Percentiles rank a stretch among this genome's conserved stretches.
Evolutionary conservation across 768 basidiomycete species (phyloP).

Genomic region (Pleurotus giganteus): DNA sequence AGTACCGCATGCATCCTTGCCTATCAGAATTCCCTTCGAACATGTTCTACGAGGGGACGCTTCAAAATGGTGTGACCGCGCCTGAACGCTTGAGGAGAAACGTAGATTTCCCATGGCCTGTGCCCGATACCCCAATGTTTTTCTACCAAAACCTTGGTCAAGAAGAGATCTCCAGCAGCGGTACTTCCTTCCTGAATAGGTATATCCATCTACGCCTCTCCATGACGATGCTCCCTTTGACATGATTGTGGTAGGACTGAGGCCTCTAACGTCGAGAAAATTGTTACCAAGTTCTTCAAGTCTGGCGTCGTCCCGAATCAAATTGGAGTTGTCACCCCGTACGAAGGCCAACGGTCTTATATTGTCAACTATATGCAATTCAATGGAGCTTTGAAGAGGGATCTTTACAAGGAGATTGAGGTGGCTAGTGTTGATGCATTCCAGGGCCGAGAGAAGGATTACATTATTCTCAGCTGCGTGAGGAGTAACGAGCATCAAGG

Average conservation of each 20-base stretch:
- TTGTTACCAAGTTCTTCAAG: slow-evolving; percentile 99
- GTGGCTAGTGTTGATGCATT: slow-evolving; percentile 99
- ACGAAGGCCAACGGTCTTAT: slow-evolving; percentile 97
- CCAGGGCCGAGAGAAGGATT: slow-evolving; percentile 99
- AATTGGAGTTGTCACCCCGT: slow-evolving; percentile 98
- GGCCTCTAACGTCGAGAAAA: slow-evolving; percentile 99
- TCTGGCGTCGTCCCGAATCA: slow-evolving; percentile 93
- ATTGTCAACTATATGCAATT: slow-evolving; percentile 99
- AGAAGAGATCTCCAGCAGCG: slow-evolving; percentile 97
- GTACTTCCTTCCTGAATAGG: slow-evolving; percentile 98
- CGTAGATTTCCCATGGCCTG: slow-evolving; percentile 99
- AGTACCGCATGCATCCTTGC: slow-evolving; percentile 99
- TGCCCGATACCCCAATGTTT: slow-evolving; percentile 97
- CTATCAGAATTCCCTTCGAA: slow-evolving; percentile 99
- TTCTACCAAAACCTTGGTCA: slow-evolving; percentile 99
- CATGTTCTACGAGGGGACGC: slow-evolving; percentile 99
- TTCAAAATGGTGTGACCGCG: slow-evolving; percentile 99
- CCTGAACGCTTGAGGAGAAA: slow-evolving; percentile 97
- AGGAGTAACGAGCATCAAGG: slow-evolving; percentile 99
- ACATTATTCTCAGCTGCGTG: slow-evolving; percentile 97
- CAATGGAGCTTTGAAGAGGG: slow-evolving; percentile 99
- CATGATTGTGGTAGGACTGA: slow-evolving; percentile 67
- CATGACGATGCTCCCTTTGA: slow-evolving; percentile 13
- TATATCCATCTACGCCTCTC: slow-evolving; percentile 25
- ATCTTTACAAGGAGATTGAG: slow-evolving; percentile 98